Conservation (phyloP, 2,329 filamentous ascomycete species). For the Penicillium sp. region DNA sequence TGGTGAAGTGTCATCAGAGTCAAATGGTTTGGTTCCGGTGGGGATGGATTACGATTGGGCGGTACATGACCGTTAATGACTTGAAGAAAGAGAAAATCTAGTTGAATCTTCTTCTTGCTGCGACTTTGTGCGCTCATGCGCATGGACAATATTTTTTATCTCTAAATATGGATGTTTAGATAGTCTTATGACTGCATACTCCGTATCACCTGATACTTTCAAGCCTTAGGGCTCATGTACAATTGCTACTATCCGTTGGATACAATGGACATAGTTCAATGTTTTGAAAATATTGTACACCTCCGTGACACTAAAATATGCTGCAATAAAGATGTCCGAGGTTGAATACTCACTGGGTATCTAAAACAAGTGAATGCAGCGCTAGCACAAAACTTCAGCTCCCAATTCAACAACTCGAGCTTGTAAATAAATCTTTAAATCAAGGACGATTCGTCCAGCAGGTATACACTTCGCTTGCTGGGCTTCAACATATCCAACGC, state of each 20-base stretch:
- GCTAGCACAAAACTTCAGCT: background rate
- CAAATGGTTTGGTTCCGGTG: constrained; percentile 99
- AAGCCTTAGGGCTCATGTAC: background rate
- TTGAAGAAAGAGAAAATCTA: constrained; percentile 60
- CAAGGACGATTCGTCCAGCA: constrained; percentile 18
- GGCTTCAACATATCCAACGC: constrained; percentile 15
- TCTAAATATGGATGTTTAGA: background rate
- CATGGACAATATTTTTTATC: background rate
- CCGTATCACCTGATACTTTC: background rate
- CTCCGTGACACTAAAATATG: background rate
- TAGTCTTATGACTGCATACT: too few relatives aligned
- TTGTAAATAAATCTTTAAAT: background rate
- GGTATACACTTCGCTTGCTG: constrained; percentile 3
- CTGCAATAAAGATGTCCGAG: background rate
- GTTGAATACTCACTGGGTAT: background rate
- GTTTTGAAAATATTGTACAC: background rate
- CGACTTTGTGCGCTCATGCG: background rate
- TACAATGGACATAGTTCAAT: background rate
- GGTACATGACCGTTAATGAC: constrained; percentile 97
- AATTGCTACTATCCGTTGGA: background rate
- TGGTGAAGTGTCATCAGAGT: constrained; percentile 86
- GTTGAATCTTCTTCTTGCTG: background rate
- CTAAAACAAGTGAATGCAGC: background rate
- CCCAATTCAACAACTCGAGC: background rate
- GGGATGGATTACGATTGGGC: constrained; percentile 86